Percentiles rank a stretch among this genome's conserved stretches.
These are phyloP conservation scores for Datisca glomerata DNA, from an alignment of 306 rosid species.

Conservation along the genomic window DNA sequence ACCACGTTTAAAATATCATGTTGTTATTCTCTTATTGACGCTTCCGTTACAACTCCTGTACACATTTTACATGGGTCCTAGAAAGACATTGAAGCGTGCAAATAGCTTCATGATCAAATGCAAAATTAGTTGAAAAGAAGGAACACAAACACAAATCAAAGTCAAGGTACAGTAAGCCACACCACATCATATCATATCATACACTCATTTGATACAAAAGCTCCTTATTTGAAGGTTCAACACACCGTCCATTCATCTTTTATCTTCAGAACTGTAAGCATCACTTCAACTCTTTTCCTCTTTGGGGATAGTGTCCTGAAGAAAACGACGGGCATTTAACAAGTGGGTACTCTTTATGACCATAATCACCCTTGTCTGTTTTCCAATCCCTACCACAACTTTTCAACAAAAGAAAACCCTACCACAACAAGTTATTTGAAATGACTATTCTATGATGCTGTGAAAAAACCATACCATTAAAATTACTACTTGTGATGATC, in stretches of 20 bases:
- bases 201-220: neutral
- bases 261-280: neutral
- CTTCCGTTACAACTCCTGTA: too few species aligned
- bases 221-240: neutral
- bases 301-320: conserved; percentile 1
- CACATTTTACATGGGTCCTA: conserved; percentile 4
- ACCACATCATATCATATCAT: conserved; percentile 8
- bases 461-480: too few species aligned
- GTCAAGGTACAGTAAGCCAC: conserved; percentile 15
- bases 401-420: too few species aligned
- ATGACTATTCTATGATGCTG: conserved; percentile 39
- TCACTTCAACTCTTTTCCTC: neutral
- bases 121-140: conserved; percentile 15
- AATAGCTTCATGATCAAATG: conserved; percentile 3
- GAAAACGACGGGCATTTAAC: conserved; percentile 37
- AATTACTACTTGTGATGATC: too few species aligned
- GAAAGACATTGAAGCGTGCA: conserved; percentile 1
- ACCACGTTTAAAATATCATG: too few species aligned
- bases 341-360: conserved; percentile 48
- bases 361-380: conserved; percentile 32
- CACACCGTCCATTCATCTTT: conserved; percentile 1
- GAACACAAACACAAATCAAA: conserved; percentile 6
- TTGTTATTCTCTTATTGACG: too few species aligned
- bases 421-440: conserved; percentile 25
- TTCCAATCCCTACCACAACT: conserved; percentile 23